Conservation (phyloP, 208 protist genomes). For the Trypanosoma mega region DNA sequence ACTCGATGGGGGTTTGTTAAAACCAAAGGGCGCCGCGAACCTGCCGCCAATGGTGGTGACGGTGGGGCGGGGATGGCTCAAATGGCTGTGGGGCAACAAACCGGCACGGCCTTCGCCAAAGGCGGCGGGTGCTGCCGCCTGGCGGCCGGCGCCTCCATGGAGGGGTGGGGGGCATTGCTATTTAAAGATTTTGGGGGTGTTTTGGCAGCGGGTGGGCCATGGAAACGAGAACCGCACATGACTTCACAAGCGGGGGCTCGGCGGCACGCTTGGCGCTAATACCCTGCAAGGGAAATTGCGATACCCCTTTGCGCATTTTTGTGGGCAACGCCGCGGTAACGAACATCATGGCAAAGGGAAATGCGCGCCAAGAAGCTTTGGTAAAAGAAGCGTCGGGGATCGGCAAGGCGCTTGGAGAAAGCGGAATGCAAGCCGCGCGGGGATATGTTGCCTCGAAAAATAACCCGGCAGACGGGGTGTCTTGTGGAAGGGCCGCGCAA, state of each 20-base stretch:
- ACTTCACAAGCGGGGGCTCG: not conserved
- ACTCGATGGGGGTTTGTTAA: not conserved
- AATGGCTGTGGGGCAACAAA: not conserved
- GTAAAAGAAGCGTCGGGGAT: not conserved
- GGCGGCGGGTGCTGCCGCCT: not conserved
- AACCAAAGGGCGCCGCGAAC: not conserved
- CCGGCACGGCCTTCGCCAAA: not conserved
- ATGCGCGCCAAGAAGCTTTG: not conserved
- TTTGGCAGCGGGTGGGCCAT: not conserved
- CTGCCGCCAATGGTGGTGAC: not conserved
- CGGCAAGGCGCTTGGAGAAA: not conserved
- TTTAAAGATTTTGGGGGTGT: not conserved
- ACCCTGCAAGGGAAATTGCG: not conserved
- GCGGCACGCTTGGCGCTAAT: not conserved
- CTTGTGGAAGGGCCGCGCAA: not conserved
- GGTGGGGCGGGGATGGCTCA: not conserved
- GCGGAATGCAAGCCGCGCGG: not conserved
- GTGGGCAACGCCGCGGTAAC: not conserved
- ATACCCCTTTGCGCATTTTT: not conserved
- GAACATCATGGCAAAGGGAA: not conserved
- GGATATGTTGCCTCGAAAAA: not conserved
- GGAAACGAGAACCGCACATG: not conserved
- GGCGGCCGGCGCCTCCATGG: not conserved
- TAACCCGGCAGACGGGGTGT: not conserved
- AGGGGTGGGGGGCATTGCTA: not conserved